Evolutionary conservation across 2,329 filamentous ascomycete species (phyloP).

Genomic region (Neonectria neomacrospora): DNA sequence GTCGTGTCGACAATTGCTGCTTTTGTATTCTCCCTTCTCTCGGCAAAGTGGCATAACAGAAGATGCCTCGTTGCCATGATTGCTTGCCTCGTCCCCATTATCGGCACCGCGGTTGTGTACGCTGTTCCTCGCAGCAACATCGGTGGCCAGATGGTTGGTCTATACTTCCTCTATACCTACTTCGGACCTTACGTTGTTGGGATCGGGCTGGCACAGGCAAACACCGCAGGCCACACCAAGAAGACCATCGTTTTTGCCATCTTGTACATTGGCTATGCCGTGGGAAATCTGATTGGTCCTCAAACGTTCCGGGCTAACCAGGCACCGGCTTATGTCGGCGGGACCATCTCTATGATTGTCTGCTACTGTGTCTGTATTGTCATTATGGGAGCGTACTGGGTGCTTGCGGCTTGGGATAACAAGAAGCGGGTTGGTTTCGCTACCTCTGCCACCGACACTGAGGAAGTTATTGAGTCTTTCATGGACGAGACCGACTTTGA

Average conservation of each 20-base stretch:
- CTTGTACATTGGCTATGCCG: constrained; percentile 56
- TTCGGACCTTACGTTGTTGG: constrained; percentile 29
- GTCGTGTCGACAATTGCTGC: constrained; percentile 26
- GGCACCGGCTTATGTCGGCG: constrained; percentile 46
- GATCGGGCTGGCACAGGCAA: constrained; percentile 33
- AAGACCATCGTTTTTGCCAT: constrained; percentile 56
- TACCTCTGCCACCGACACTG: not conserved
- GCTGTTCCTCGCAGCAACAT: constrained; percentile 25
- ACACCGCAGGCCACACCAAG: constrained; percentile 51
- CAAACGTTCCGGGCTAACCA: constrained; percentile 52
- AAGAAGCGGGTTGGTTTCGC: not conserved
- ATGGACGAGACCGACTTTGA: constrained; percentile 22
- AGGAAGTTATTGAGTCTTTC: constrained; percentile 16
- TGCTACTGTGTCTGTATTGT: constrained; percentile 27
- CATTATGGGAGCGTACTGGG: constrained; percentile 14
- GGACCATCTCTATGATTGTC: constrained; percentile 28
- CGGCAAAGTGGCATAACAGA: constrained; percentile 14
- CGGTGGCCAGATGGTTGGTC: constrained; percentile 28
- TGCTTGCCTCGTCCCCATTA: constrained; percentile 23
- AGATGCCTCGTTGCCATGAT: constrained; percentile 16
- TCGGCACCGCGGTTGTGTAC: constrained; percentile 27
- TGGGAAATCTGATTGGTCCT: constrained; percentile 53
- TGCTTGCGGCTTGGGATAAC: constrained; percentile 14
- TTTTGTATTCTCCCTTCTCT: constrained; percentile 20
- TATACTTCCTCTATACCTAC: constrained; percentile 31